Evolutionary conservation across 2,329 filamentous ascomycete genomes (phyloP).

Genomic region (Grosmannia huntii): DNA sequence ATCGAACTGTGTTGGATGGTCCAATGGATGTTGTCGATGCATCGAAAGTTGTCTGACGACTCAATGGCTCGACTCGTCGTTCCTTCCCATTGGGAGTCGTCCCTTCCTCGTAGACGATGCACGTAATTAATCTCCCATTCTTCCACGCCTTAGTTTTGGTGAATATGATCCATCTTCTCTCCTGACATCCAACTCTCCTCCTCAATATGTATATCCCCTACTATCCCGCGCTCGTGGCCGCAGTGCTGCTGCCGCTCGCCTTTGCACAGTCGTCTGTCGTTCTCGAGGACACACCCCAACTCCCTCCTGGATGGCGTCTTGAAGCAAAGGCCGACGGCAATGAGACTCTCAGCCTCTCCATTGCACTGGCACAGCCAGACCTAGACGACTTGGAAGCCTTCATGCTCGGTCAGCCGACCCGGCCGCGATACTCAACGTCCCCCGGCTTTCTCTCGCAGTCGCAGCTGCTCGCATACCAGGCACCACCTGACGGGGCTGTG

Average conservation of each 20-base stretch:
- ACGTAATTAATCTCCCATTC: too few species aligned
- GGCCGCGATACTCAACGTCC: background rate
- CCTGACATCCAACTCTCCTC: background rate
- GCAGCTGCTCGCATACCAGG: background rate
- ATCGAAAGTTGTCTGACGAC: too few species aligned
- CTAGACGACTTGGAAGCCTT: conserved; percentile 1
- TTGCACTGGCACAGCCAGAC: conserved; percentile 7
- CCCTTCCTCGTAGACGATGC: too few species aligned
- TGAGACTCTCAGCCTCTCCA: conserved; percentile 2
- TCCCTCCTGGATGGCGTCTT: conserved; percentile 5
- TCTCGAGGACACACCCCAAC: background rate
- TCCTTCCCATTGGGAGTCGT: too few species aligned
- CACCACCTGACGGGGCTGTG: background rate
- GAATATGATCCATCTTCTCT: background rate
- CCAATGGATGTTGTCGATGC: too few species aligned
- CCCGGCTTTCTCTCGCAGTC: background rate
- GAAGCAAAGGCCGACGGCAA: background rate
- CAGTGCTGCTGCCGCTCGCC: background rate
- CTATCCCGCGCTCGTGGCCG: background rate
- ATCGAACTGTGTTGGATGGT: too few species aligned
- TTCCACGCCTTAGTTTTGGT: too few species aligned
- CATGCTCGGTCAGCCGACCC: background rate
- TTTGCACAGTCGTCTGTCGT: background rate
- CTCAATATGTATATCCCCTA: background rate
- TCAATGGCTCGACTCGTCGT: too few species aligned